Percentiles rank a stretch among this genome's conserved stretches.
phyloP scores from a whole-genome alignment of 2,329 filamentous ascomycete genomes.

The Colletotrichum aenigma region DNA sequence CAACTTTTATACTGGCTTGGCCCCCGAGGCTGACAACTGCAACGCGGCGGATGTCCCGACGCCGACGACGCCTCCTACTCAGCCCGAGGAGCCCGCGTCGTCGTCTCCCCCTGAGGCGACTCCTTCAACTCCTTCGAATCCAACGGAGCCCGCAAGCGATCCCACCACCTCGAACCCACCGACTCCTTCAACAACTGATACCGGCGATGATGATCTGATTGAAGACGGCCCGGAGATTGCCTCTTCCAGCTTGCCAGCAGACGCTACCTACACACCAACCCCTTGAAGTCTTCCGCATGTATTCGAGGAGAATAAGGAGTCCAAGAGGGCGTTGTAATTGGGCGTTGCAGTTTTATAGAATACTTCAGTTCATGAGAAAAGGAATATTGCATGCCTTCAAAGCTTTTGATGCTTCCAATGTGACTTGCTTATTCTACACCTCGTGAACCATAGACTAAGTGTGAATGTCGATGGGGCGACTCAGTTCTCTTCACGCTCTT shows the following conservation, averaged over 20 bases:
- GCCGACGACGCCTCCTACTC: accelerated
- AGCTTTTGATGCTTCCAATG: too few species aligned
- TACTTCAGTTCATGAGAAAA: too few species aligned
- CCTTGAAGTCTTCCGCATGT: neutral
- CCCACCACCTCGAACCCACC: neutral
- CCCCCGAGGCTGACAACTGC: neutral
- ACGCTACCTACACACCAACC: neutral
- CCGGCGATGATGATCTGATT: neutral
- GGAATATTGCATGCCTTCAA: too few species aligned
- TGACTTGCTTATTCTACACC: too few species aligned
- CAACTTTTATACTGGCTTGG: neutral
- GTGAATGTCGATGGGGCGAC: too few species aligned
- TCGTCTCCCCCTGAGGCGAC: neutral
- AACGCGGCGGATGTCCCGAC: neutral
- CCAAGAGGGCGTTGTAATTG: neutral
- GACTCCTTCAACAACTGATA: neutral
- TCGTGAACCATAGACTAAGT: too few species aligned
- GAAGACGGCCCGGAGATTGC: neutral
- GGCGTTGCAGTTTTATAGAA: neutral
- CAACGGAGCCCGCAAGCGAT: neutral
- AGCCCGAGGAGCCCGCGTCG: neutral
- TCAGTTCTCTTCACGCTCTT: neutral
- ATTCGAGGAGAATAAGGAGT: neutral
- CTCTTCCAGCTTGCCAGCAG: neutral
- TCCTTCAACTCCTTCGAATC: neutral